Base-by-base conservation (phyloP, 768 basidiomycete genomes). In the Leccinum truebloodii region DNA sequence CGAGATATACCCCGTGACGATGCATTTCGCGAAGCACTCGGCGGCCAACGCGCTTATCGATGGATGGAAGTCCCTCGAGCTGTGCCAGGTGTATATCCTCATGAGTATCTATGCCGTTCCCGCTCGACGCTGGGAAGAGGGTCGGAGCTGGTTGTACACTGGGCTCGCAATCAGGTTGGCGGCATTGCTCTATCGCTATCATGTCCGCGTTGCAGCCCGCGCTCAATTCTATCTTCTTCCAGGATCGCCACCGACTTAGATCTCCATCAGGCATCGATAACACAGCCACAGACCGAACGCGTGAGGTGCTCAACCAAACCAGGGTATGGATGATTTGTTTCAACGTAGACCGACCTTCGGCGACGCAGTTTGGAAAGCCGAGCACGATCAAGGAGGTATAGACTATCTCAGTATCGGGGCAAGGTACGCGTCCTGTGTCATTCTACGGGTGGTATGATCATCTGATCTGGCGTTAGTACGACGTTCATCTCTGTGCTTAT, bases 311-410 rank as follows among this genome's bases (percentile, higher is more conserved):
- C 67, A 95, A 97, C 71, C 86, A 89, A 59, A 86, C 85, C 44
- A 78, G 94, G n/a, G 86, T 89, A 28, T 97, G 94, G 94, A 83
- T 95, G 80, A 89, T 90, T 54, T 94, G 92, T 71, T 94, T 89
- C 76, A 92, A 92, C 69, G 72, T 95, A 59, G 94, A 97, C 71
- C 84, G 91, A 18, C 94, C 92, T 30, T 88, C 89, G 3, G 88
- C 92, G 2, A 94, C 90, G 3, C 89, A 94, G 71, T 92, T 94
- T 71, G 94, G 94, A 3, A 94, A 94, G 73, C 92, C 93, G 2
- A 88, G 87, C 13, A 93, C 92, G 9, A 88, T 95, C 69, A 89
- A 89, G 66, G 93, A 94, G 90, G 90, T 92, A 92, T 70, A 87
- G 82, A 70, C 82, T 79, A 61, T 90, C 86, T 3, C 77, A 78